A percentile compares a stretch with the other conserved stretches of the same genome.
Conservation (phyloP, 139 green algal genomes). For the Volvox reticuliferus region DNA sequence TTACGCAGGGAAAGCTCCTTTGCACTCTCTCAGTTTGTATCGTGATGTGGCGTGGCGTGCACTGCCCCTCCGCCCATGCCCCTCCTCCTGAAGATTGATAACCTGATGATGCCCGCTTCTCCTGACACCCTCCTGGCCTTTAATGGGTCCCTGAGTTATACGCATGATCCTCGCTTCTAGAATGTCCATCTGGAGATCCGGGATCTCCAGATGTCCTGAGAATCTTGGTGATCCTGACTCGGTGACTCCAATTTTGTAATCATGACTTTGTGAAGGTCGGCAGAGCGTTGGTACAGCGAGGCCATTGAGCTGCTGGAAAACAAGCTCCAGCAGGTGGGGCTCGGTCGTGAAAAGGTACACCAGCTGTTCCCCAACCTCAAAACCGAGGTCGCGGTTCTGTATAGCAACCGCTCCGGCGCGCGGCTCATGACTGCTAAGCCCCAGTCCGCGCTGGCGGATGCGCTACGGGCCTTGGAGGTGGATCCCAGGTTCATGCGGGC, state of each 20-base stretch:
- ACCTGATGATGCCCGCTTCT: no score
- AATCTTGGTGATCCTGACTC: no score
- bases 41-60: no score
- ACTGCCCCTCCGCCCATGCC: no score
- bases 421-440: slow-evolving; percentile 61
- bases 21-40: not conserved
- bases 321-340: not conserved
- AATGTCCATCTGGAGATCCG: no score
- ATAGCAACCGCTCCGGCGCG: slow-evolving; percentile 59
- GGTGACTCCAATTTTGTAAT: no score
- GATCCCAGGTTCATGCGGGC: slow-evolving; percentile 61
- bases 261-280: not conserved
- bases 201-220: no score
- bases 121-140: no score
- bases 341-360: not conserved
- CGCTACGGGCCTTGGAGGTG: slow-evolving; percentile 45
- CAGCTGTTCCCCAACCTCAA: slow-evolving; percentile 36
- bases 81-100: no score
- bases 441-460: slow-evolving; percentile 50
- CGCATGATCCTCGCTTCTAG: no score
- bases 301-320: slow-evolving; percentile 49
- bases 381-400: slow-evolving; percentile 57
- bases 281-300: slow-evolving; percentile 42
- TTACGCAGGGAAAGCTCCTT: not conserved
- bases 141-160: no score